Evolutionary conservation across 495 filamentous ascomycete species (phyloP).

Genomic region (Penicillium paradoxum): DNA sequence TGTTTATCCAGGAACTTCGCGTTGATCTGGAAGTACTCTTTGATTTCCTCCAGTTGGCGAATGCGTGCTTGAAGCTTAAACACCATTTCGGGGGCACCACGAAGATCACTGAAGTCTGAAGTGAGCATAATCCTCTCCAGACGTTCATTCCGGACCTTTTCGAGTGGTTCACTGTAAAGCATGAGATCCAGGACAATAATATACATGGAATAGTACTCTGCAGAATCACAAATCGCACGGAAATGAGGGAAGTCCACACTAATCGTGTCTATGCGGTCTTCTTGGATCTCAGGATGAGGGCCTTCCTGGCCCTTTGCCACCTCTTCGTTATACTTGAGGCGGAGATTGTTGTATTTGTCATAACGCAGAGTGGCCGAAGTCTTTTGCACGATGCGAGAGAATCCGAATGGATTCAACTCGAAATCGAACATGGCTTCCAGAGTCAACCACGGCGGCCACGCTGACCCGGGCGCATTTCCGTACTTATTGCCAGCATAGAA

Average conservation of each 20-base stretch:
- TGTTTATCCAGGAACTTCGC: slow-evolving; percentile 80
- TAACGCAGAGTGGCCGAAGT: slow-evolving; percentile 91
- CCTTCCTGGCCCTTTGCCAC: slow-evolving; percentile 58
- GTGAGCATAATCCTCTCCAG: slow-evolving; percentile 98
- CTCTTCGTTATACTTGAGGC: slow-evolving; percentile 96
- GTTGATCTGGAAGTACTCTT: slow-evolving; percentile 90
- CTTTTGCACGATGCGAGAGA: slow-evolving; percentile 88
- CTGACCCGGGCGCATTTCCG: slow-evolving; percentile 74
- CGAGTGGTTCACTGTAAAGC: slow-evolving; percentile 89
- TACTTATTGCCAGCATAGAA: slow-evolving; percentile 94
- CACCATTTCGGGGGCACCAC: slow-evolving; percentile 91
- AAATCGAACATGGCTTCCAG: slow-evolving; percentile 99
- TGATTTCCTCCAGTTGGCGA: slow-evolving; percentile 93
- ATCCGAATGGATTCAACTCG: slow-evolving; percentile 83
- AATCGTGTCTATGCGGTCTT: slow-evolving; percentile 85
- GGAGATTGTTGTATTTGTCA: slow-evolving; percentile 96
- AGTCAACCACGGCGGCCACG: slow-evolving; percentile 97
- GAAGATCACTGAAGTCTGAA: slow-evolving; percentile 97
- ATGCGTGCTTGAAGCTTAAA: slow-evolving; percentile 85
- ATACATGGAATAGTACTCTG: slow-evolving; percentile 95
- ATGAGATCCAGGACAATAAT: slow-evolving; percentile 93
- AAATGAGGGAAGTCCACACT: slow-evolving; percentile 95
- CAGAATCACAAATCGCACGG: slow-evolving; percentile 87
- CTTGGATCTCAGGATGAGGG: slow-evolving; percentile 41
- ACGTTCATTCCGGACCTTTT: slow-evolving; percentile 89